Percentiles rank a stretch among this genome's conserved stretches.
These are phyloP conservation scores for Corallochytrium limacisporum DNA, from an alignment of 78 protist species.

Conservation along the genomic window DNA sequence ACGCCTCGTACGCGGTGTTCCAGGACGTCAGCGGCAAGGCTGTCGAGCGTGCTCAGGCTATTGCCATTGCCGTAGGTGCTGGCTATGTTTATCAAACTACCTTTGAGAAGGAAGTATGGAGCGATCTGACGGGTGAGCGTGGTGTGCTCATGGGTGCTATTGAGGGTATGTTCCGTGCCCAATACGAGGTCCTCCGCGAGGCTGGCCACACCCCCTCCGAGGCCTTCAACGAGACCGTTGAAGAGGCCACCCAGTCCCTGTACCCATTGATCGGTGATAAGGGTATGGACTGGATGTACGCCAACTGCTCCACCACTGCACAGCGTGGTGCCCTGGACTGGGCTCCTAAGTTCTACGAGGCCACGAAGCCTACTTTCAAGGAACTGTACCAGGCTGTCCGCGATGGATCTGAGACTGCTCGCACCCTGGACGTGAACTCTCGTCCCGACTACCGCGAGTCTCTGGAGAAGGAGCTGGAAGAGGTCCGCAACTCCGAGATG, in stretches of 20 bases:
- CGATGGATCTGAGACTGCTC: conserved; percentile 23
- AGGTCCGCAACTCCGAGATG: conserved; percentile 31
- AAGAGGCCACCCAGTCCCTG: conserved; percentile 45
- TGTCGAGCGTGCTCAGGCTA: conserved; percentile 17
- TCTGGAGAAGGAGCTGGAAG: conserved; percentile 28
- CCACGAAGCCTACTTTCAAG: conserved; percentile 20
- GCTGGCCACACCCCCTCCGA: conserved; percentile 57
- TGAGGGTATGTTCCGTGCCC: conserved; percentile 36
- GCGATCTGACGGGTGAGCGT: conserved; percentile 51
- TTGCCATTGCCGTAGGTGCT: conserved; percentile 39
- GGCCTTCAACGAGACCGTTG: conserved; percentile 58
- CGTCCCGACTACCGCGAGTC: conserved; percentile 31
- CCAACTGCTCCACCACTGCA: conserved; percentile 53
- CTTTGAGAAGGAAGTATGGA: conserved; percentile 22
- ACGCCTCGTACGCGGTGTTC: conserved; percentile 37
- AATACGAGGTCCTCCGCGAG: conserved; percentile 45
- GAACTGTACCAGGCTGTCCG: conserved; percentile 19
- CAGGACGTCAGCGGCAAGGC: conserved; percentile 54
- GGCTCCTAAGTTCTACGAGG: conserved; percentile 38
- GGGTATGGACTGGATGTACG: conserved; percentile 61
- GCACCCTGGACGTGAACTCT: conserved; percentile 28
- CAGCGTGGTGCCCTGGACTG: conserved; percentile 45
- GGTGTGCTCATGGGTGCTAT: conserved; percentile 54
- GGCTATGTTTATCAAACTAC: conserved; percentile 41
- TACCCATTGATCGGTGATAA: conserved; percentile 45